phyloP scores from a whole-genome alignment of 805 yeast species.

The Candida qinlingensis region DNA sequence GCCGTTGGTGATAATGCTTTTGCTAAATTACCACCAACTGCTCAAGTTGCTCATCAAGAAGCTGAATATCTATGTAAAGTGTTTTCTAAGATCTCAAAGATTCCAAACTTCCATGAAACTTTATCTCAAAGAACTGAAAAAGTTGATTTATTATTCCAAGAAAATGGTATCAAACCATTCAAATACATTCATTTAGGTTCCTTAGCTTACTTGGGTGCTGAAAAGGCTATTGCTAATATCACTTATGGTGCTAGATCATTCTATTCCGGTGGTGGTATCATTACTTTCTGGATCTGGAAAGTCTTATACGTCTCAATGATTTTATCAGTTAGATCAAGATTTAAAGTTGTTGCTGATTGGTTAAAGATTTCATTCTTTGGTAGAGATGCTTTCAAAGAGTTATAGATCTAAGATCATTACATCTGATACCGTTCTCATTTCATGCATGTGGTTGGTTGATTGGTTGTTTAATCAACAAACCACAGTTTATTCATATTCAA shows the following conservation, averaged over 20 bases:
- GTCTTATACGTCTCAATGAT: conserved; percentile 91
- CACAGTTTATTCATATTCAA: too few species aligned
- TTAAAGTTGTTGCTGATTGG: conserved; percentile 87
- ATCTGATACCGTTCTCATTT: too few species aligned
- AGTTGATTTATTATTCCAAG: conserved; percentile 34
- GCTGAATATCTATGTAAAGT: conserved; percentile 75
- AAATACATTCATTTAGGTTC: conserved; percentile 87
- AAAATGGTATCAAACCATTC: conserved; percentile 51
- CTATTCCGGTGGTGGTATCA: conserved; percentile 75
- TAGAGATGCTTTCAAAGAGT: conserved; percentile 57
- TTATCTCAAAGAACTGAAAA: conserved; percentile 30
- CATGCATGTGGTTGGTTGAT: too few species aligned
- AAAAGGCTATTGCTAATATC: conserved; percentile 90
- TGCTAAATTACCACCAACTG: conserved; percentile 87
- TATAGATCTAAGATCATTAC: background rate
- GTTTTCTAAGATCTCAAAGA: conserved; percentile 58
- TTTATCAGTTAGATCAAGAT: conserved; percentile 81
- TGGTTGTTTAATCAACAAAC: too few species aligned
- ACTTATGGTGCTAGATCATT: conserved; percentile 75
- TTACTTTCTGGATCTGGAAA: conserved; percentile 93
- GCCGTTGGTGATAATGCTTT: conserved; percentile 95
- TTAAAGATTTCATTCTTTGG: conserved; percentile 81
- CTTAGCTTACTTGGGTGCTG: conserved; percentile 89
- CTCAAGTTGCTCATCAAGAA: conserved; percentile 95
- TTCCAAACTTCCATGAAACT: conserved; percentile 51